Base-by-base conservation (phyloP, 2,329 filamentous ascomycete species). In the Arthrobotrys iridis region DNA sequence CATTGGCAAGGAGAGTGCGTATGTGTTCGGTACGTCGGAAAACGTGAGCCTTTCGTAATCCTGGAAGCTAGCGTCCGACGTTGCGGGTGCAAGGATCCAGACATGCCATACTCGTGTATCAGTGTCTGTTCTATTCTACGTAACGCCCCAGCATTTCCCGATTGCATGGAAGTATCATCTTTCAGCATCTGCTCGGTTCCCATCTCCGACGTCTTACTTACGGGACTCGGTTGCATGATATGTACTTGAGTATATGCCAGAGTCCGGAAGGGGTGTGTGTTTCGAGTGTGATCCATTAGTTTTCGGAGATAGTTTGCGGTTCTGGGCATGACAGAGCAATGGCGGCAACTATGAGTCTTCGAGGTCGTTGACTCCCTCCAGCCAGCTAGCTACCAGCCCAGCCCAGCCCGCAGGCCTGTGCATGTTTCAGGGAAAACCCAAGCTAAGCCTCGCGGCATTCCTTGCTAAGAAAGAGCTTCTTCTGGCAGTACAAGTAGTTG, bases 381-480 rank as follows among this genome's bases (percentile, higher is more conserved):
- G n/a, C n/a, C n/a, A n/a, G n/a, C n/a, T n/a, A n/a, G n/a, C n/a
- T n/a, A n/a, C n/a, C n/a, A n/a, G n/a, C n/a, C n/a, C n/a, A n/a
- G n/a, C n/a, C 50, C 22, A 2, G 35, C 55, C n/a, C n/a, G 30
- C 40, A 11, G 58, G 18, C 46, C 24, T 30, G 35, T 66, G 62
- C 62, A 52, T 59, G 55, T 60, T 68, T 67, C 64, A 67, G 64
- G 64, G 43, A 59, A 59, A 64, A 24, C 15, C 35, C 11, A n/a
- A 72, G 60, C 68, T 73, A 66, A 73, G 68, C 68, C 68, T 73
- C 66, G 68, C 68, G 60, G 33, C 68, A 30, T 50, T 66, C 68
- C 60, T 73, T 73, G 68, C 68, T n/a, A n/a, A n/a, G n/a, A n/a
- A n/a, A n/a, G n/a, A 35, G 41, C 43, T 48, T 26, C 13, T 37